phyloP scores from a whole-genome alignment of 192 early-diverging fungal genomes.

The Backusella circina region DNA sequence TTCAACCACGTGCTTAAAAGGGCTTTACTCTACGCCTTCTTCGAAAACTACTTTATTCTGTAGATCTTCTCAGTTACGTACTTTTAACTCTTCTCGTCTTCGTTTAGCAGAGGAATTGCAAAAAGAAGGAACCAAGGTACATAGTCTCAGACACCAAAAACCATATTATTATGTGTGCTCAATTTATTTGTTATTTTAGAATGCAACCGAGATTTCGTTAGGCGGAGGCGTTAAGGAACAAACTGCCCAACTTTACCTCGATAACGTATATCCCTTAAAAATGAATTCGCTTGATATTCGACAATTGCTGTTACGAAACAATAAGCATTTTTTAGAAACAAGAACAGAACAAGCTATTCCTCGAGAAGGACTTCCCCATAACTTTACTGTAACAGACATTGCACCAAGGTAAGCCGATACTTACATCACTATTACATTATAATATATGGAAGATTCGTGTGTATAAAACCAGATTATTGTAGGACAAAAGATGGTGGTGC shows the following conservation, averaged over 20 bases:
- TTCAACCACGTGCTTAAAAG: background rate
- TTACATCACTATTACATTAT: background rate
- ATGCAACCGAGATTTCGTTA: background rate
- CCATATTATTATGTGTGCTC: background rate
- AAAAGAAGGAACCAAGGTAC: background rate
- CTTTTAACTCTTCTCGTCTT: background rate
- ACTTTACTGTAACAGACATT: slow-evolving; percentile 44
- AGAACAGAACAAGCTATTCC: slow-evolving; percentile 23
- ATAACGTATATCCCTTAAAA: slow-evolving; percentile 37
- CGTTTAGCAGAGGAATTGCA: background rate
- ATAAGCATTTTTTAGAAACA: slow-evolving; percentile 14
- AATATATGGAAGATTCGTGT: background rate
- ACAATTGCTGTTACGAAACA: slow-evolving; percentile 23
- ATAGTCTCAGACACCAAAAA: background rate
- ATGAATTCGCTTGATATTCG: slow-evolving; percentile 35
- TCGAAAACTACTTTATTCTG: background rate
- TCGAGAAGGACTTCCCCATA: slow-evolving; percentile 41
- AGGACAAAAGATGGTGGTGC: slow-evolving; percentile 40
- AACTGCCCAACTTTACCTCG: slow-evolving; percentile 28
- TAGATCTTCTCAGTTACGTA: background rate
- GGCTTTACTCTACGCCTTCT: background rate
- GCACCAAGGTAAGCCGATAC: slow-evolving; percentile 41
- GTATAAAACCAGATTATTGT: background rate
- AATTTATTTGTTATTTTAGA: background rate
- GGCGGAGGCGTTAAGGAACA: background rate